Conservation (phyloP, 257 asterid species). For the Fraxinus anomala region DNA sequence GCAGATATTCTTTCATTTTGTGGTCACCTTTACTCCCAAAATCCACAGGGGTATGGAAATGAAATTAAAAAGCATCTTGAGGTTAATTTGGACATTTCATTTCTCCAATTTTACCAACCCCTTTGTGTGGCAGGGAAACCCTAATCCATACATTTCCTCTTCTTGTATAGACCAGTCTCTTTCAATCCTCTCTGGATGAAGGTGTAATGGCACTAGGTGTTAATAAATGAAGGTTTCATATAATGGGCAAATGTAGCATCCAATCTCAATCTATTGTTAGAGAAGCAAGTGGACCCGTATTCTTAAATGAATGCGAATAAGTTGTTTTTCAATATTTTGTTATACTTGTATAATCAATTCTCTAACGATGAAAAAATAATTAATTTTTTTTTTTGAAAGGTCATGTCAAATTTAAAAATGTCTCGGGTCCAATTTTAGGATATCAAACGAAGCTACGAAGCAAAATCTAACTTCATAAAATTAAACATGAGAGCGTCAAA, state of each 20-base stretch:
- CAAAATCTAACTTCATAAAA: too few species aligned
- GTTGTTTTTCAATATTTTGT: too few species aligned
- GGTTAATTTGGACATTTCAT: background rate
- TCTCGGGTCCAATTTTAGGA: too few species aligned
- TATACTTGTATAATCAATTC: too few species aligned
- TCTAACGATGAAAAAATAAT: too few species aligned
- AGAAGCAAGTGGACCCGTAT: background rate
- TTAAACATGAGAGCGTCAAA: too few species aligned
- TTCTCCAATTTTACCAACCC: background rate
- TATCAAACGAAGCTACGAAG: too few species aligned
- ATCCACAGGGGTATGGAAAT: background rate
- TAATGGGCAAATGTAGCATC: background rate
- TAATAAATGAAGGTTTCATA: background rate
- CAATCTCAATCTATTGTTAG: background rate
- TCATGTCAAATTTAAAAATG: too few species aligned
- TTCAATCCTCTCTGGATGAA: conserved; percentile 8
- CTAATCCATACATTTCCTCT: background rate
- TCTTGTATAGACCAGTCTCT: background rate
- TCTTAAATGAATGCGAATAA: too few species aligned
- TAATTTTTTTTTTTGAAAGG: too few species aligned
- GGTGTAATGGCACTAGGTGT: background rate
- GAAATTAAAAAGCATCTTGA: background rate
- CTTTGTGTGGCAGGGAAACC: background rate
- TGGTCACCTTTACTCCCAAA: background rate
- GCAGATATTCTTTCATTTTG: background rate